Evolutionary conservation across 208 protist genomes (phyloP).

Genomic region (Leishmania martiniquensis): DNA sequence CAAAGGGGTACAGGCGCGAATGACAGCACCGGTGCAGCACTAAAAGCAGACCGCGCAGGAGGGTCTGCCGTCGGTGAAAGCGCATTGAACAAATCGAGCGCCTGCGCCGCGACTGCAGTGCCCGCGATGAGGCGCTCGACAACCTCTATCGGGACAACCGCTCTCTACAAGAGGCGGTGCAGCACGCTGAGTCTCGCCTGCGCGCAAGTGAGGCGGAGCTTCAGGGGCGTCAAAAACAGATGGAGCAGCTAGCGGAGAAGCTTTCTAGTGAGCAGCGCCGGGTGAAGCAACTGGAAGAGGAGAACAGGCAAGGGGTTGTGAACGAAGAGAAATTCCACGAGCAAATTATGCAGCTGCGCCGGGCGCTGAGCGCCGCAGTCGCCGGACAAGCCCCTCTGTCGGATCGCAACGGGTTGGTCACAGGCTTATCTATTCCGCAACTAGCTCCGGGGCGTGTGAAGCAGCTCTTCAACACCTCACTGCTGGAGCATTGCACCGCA

Average conservation of each 20-base stretch:
- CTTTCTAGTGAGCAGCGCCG: slow-evolving; percentile 16
- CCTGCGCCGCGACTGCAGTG: slow-evolving; percentile 27
- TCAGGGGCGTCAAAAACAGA: slow-evolving; percentile 1
- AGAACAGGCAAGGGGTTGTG: not conserved
- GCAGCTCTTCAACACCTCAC: not conserved
- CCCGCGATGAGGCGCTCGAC: slow-evolving; percentile 49
- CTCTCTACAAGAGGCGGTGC: slow-evolving; percentile 32
- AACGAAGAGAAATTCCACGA: slow-evolving; percentile 24
- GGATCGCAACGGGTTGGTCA: not conserved
- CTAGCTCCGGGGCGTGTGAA: slow-evolving; percentile 2
- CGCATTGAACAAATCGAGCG: slow-evolving; percentile 18
- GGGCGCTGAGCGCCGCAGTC: not conserved
- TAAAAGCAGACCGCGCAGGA: not conserved
- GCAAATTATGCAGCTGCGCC: slow-evolving; percentile 19
- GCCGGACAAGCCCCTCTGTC: not conserved
- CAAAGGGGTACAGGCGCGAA: not conserved
- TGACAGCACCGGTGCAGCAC: not conserved
- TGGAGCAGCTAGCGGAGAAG: slow-evolving; percentile 10
- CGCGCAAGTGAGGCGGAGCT: slow-evolving; percentile 8
- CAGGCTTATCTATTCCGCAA: not conserved
- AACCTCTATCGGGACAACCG: slow-evolving; percentile 47
- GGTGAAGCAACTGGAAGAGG: slow-evolving; percentile 12
- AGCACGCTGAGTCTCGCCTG: slow-evolving; percentile 21
- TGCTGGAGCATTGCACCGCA: slow-evolving; percentile 9
- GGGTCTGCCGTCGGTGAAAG: not conserved